Percentiles rank a stretch among this genome's conserved stretches.
phyloP scores from a whole-genome alignment of 1,284 basidiomycete genomes.

The Malassezia vespertilionis region DNA sequence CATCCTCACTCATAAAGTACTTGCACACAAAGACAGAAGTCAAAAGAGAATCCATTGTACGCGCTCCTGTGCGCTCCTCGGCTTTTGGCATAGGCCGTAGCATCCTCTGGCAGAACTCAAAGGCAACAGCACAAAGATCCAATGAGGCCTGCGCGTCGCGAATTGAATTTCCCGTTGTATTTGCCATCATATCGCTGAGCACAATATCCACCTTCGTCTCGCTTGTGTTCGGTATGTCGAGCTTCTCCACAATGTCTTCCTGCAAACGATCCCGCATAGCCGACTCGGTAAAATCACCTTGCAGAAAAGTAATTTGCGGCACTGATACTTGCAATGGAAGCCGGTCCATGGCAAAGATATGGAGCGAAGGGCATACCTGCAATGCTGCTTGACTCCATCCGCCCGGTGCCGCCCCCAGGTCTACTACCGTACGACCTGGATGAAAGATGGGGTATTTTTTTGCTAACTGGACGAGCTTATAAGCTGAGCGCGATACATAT shows the following conservation, averaged over 20 bases:
- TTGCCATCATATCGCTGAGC: conserved; percentile 40
- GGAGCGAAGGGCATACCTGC: not conserved
- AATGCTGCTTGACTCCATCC: conserved; percentile 36
- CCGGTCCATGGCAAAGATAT: conserved; percentile 30
- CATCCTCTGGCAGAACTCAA: conserved; percentile 5
- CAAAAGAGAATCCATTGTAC: no score
- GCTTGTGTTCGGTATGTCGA: not conserved
- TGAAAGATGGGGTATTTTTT: conserved; percentile 27
- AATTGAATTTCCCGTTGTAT: conserved; percentile 11
- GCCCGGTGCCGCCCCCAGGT: conserved; percentile 38
- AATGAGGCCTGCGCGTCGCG: conserved; percentile 15
- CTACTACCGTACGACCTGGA: conserved; percentile 25
- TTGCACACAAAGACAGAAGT: conserved; percentile 21
- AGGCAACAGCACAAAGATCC: conserved; percentile 16
- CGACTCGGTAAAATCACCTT: conserved; percentile 29
- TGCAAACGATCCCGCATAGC: conserved; percentile 15
- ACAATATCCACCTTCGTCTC: conserved; percentile 25
- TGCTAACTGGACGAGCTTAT: conserved; percentile 35
- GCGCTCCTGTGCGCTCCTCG: not conserved
- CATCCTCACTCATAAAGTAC: conserved; percentile 32
- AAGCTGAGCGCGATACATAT: conserved; percentile 33
- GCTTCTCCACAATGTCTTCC: conserved; percentile 3
- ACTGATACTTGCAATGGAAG: conserved; percentile 18
- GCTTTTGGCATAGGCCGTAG: not conserved
- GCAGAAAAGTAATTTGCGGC: conserved; percentile 14